These are phyloP conservation scores for Hypoxylon sp. DNA, from an alignment of 2,329 filamentous ascomycete species.

Conservation along the genomic window DNA sequence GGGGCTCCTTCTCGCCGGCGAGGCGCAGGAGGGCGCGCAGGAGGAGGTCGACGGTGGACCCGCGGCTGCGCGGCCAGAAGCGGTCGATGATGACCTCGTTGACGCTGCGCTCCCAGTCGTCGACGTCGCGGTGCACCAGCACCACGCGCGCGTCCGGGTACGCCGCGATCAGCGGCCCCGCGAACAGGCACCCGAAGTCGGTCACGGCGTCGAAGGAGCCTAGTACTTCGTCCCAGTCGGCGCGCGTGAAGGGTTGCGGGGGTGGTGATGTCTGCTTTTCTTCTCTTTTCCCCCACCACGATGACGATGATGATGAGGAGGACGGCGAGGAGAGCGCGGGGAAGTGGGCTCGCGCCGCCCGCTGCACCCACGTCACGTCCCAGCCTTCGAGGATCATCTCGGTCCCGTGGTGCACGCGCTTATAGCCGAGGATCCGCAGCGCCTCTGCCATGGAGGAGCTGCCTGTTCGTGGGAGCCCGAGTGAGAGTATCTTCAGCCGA, in stretches of 20 bases:
- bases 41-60: neutral
- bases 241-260: slow-evolving; percentile 3
- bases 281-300: too few species aligned
- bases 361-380: slow-evolving; percentile 2
- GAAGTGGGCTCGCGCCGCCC: slow-evolving; percentile 13
- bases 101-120: slow-evolving; percentile 4
- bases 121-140: slow-evolving; percentile 26
- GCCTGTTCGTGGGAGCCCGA: neutral
- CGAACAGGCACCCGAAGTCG: slow-evolving; percentile 20
- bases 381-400: neutral
- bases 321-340: neutral
- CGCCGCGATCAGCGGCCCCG: slow-evolving; percentile 16
- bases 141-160: slow-evolving; percentile 34
- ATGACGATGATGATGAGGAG: too few species aligned
- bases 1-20: neutral
- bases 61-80: neutral
- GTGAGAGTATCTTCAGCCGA: neutral
- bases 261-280: too few species aligned
- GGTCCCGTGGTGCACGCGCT: slow-evolving; percentile 1
- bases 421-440: neutral
- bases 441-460: slow-evolving; percentile 2
- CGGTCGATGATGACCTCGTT: slow-evolving; percentile 1
- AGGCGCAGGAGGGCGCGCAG: neutral
- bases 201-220: slow-evolving; percentile 26
- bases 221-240: slow-evolving; percentile 19